Percentiles rank a stretch among this genome's conserved stretches.
Evolutionary conservation across 345 rosid species (phyloP).

Genomic region (Viola odorata): DNA sequence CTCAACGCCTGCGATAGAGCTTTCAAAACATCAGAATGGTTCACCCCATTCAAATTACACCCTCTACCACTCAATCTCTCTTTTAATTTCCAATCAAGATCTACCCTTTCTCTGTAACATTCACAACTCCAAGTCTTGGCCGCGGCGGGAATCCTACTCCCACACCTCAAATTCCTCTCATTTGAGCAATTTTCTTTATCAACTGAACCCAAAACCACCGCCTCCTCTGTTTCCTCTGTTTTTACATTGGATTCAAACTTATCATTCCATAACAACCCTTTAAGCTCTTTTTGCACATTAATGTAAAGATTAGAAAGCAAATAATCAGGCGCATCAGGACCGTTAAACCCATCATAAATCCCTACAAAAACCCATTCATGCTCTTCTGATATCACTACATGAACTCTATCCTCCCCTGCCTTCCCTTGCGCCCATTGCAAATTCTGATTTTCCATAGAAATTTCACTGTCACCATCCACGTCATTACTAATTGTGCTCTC

Average conservation of each 20-base stretch:
- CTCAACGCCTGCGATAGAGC: conserved; percentile 58
- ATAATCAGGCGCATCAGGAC: conserved; percentile 92
- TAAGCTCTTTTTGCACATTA: conserved; percentile 59
- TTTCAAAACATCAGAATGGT: conserved; percentile 53
- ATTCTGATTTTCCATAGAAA: conserved; percentile 42
- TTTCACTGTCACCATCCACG: conserved; percentile 21
- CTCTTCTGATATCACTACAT: conserved; percentile 80
- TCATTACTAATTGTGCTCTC: neutral
- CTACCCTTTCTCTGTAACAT: conserved; percentile 62
- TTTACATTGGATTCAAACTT: conserved; percentile 19
- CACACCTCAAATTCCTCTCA: neutral
- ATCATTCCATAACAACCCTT: conserved; percentile 54
- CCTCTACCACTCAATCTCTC: conserved; percentile 40
- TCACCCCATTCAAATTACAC: conserved; percentile 10
- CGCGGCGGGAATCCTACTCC: no score
- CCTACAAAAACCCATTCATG: conserved; percentile 86
- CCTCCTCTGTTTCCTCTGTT: conserved; percentile 12
- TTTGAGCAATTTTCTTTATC: neutral
- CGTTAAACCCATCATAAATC: conserved; percentile 90
- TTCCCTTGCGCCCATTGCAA: conserved; percentile 95
- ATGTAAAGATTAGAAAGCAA: conserved; percentile 56
- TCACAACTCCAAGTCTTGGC: conserved; percentile 47
- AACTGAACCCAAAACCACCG: neutral
- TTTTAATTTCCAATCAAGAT: conserved; percentile 56
- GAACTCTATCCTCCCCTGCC: conserved; percentile 95